Evolutionary conservation across 148 eudicot genomes (phyloP).

Genomic region (Cornus florida): DNA sequence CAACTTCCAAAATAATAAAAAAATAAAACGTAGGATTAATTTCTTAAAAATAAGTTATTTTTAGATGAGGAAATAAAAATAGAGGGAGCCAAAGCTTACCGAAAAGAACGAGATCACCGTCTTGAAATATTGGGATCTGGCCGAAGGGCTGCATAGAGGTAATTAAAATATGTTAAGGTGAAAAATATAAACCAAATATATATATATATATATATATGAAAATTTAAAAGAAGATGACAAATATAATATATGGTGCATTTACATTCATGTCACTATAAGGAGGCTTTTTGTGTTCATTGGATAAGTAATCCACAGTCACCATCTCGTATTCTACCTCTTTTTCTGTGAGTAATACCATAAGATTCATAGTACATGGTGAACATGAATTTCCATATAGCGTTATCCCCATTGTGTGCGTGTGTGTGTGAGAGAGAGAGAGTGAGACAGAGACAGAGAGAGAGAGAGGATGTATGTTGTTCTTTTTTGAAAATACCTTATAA

Average conservation of each 20-base stretch:
- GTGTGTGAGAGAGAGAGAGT: no score
- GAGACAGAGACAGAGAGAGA: constrained; percentile 1
- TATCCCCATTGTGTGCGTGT: constrained; percentile 17
- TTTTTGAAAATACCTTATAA: no score
- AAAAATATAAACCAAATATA: neutral
- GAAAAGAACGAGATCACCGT: constrained; percentile 46
- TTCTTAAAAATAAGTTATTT: no score
- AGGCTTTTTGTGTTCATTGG: constrained; percentile 26
- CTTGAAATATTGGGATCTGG: constrained; percentile 46
- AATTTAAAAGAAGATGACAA: neutral
- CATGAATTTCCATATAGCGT: constrained; percentile 30
- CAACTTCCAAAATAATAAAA: no score
- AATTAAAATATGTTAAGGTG: neutral
- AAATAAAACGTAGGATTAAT: no score
- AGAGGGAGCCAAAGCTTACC: constrained; percentile 15
- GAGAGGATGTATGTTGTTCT: neutral
- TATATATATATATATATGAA: no score
- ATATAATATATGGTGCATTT: neutral
- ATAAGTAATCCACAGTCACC: constrained; percentile 21
- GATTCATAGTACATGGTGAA: constrained; percentile 34
- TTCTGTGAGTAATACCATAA: constrained; percentile 25
- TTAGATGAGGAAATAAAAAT: no score
- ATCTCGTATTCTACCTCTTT: constrained; percentile 31
- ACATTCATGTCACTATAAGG: constrained; percentile 35
- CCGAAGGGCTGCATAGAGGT: constrained; percentile 41